Evolutionary conservation across 139 green algal genomes (phyloP).

Genomic region (Micromonas commoda): DNA sequence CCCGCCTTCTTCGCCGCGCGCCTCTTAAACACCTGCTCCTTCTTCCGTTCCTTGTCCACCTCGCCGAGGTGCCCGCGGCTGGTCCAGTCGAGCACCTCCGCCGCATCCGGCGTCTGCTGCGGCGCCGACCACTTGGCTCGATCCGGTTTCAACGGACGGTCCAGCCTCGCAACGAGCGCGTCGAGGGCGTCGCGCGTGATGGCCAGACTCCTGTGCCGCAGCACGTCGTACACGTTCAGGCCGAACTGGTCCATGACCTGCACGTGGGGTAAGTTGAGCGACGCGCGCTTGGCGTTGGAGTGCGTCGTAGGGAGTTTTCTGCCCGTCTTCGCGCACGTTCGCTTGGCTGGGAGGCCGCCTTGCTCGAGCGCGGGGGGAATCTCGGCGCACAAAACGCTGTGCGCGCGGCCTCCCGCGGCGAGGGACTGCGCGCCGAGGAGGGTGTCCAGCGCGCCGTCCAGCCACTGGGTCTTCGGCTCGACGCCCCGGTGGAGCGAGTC

Average conservation of each 20-base stretch:
- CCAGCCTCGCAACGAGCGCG: constrained; percentile 1
- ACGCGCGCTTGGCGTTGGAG: neutral
- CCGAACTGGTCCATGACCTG: constrained; percentile 8
- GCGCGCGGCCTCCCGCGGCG: neutral
- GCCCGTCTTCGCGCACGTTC: neutral
- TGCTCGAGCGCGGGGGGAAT: neutral
- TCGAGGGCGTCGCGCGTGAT: neutral
- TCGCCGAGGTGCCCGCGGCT: no score
- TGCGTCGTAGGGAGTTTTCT: neutral
- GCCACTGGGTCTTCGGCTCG: neutral
- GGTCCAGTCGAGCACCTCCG: no score
- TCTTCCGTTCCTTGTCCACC: no score
- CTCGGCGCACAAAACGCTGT: neutral
- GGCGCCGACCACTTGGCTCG: neutral
- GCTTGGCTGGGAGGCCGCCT: neutral
- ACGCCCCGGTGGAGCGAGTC: neutral
- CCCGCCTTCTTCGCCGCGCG: neutral
- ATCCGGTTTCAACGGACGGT: neutral
- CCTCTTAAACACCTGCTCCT: no score
- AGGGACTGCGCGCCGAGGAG: neutral
- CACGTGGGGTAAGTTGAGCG: constrained; percentile 10
- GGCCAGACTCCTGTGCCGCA: neutral
- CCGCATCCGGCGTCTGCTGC: no score
- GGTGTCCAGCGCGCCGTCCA: neutral
- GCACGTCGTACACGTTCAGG: constrained; percentile 16